A percentile compares a stretch with the other conserved stretches of the same genome.
Evolutionary conservation across 129 eudicot species (phyloP).

Genomic region (Deinandra increscens): DNA sequence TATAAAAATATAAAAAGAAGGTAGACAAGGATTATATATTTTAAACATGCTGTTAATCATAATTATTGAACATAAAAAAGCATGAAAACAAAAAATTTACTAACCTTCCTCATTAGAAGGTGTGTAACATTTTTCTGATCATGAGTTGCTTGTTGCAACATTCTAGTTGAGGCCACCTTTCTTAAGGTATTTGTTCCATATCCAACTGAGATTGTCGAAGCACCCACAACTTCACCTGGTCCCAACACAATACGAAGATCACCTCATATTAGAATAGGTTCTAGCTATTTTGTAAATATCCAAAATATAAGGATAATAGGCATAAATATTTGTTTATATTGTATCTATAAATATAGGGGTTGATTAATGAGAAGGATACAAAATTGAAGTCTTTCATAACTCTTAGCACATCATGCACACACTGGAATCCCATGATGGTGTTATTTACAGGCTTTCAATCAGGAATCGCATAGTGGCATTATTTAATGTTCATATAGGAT

Average conservation of each 20-base stretch:
- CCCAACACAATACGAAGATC: conserved; percentile 12
- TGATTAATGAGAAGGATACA: too few relatives aligned
- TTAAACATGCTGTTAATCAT: background rate
- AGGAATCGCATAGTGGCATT: conserved; percentile 8
- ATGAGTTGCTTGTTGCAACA: conserved; percentile 75
- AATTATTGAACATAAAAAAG: background rate
- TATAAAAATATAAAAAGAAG: background rate
- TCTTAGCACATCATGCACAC: too few relatives aligned
- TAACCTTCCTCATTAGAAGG: conserved; percentile 65
- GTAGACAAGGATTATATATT: background rate
- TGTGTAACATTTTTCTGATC: conserved; percentile 52
- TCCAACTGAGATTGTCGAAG: conserved; percentile 83
- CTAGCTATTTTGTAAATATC: too few relatives aligned
- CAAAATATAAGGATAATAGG: too few relatives aligned
- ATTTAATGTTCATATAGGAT: background rate
- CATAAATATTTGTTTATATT: too few relatives aligned
- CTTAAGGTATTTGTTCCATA: conserved; percentile 59
- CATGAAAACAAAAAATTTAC: conserved; percentile 26
- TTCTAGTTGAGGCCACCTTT: conserved; percentile 80
- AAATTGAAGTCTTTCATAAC: too few relatives aligned
- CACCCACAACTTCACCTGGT: conserved; percentile 97
- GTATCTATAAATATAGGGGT: too few relatives aligned
- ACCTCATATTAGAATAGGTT: too few relatives aligned
- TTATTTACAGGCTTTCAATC: background rate
- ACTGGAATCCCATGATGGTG: background rate